Evolutionary conservation across 306 rosid species (phyloP).

Genomic region (Glycine soja): DNA sequence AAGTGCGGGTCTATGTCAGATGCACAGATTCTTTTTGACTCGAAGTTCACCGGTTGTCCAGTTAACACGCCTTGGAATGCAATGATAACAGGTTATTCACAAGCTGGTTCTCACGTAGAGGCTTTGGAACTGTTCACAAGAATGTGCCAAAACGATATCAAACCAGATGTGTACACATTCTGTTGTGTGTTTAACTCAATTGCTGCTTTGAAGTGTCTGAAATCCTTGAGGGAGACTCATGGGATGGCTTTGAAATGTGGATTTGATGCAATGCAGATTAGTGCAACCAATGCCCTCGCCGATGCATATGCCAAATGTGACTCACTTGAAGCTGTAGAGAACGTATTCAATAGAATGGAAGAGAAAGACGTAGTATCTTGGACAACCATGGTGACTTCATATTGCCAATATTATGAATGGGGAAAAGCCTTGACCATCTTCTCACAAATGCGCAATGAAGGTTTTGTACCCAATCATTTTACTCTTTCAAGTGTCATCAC

Average conservation of each 20-base stretch:
- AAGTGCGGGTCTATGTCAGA: constrained; percentile 65
- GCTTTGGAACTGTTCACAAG: constrained; percentile 64
- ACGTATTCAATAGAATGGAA: constrained; percentile 60
- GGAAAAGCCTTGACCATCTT: constrained; percentile 69
- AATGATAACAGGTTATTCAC: constrained; percentile 74
- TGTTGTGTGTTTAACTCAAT: constrained; percentile 71
- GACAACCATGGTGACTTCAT: constrained; percentile 75
- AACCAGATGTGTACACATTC: constrained; percentile 66
- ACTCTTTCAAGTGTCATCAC: constrained; percentile 72
- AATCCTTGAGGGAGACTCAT: constrained; percentile 55
- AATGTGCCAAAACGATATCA: constrained; percentile 60
- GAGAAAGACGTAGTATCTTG: constrained; percentile 83
- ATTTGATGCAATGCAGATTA: constrained; percentile 47
- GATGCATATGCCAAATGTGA: constrained; percentile 73
- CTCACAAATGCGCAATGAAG: constrained; percentile 64
- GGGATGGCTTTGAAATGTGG: constrained; percentile 64
- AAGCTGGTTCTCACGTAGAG: constrained; percentile 58
- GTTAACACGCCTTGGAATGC: constrained; percentile 83
- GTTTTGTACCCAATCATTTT: constrained; percentile 68
- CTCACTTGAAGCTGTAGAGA: constrained; percentile 65
- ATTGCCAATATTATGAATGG: constrained; percentile 69
- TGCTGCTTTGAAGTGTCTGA: constrained; percentile 59
- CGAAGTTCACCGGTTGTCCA: constrained; percentile 49
- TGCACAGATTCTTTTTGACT: constrained; percentile 61
- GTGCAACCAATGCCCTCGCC: constrained; percentile 66